Conservation (phyloP, 768 basidiomycete species). For the Psilocybe subaeruginosa region DNA sequence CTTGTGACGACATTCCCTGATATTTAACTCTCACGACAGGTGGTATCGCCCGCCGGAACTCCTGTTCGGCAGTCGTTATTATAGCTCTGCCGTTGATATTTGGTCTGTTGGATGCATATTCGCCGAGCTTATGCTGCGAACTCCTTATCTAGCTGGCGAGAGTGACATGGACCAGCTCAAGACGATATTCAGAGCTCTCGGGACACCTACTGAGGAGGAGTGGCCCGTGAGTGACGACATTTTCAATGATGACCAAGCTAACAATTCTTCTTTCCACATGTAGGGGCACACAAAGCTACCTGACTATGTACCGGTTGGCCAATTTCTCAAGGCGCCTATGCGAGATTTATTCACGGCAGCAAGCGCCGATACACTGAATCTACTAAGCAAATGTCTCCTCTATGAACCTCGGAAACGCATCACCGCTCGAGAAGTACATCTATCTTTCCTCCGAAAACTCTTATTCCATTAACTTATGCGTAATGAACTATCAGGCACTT, state of each 20-base stretch:
- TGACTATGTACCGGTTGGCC: conserved; percentile 85
- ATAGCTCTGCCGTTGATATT: conserved; percentile 90
- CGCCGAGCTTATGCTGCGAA: conserved; percentile 94
- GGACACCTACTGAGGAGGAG: conserved; percentile 94
- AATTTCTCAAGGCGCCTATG: conserved; percentile 81
- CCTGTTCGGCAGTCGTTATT: conserved; percentile 87
- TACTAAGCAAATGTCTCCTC: conserved; percentile 76
- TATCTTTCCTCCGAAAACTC: background rate
- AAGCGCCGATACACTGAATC: conserved; percentile 80
- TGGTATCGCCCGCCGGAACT: conserved; percentile 99
- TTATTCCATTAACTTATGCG: background rate
- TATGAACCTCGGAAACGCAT: conserved; percentile 89
- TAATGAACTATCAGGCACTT: conserved; percentile 60
- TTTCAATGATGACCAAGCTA: background rate
- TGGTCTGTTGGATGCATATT: conserved; percentile 99
- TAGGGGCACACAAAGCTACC: conserved; percentile 92
- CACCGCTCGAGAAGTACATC: conserved; percentile 72
- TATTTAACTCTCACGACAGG: conserved; percentile 41
- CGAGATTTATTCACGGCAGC: conserved; percentile 92
- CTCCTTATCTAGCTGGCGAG: conserved; percentile 94
- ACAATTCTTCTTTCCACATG: background rate
- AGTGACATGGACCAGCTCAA: conserved; percentile 97
- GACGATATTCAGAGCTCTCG: conserved; percentile 91
- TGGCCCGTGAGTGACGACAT: conserved; percentile 76
- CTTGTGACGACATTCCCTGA: conserved; percentile 6